Conservation (phyloP, 495 filamentous ascomycete genomes). For the Umbilicaria muhlenbergii region DNA sequence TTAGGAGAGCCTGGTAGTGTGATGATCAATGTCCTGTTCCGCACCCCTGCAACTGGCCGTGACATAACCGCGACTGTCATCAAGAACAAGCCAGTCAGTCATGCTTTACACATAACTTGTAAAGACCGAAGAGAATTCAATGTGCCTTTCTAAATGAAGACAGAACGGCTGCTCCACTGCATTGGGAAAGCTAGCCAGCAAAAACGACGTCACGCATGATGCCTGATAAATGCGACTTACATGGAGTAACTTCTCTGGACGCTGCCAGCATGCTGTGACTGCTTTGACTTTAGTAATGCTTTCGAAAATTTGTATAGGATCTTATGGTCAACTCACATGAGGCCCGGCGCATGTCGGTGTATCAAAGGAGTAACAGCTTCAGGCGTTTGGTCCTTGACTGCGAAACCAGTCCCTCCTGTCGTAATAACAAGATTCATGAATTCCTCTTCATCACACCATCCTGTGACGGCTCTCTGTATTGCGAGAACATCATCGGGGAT, state of each 20-base stretch:
- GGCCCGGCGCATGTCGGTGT: conserved; percentile 73
- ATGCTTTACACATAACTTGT: not conserved
- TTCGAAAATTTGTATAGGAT: too few species aligned
- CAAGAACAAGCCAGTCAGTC: conserved; percentile 6
- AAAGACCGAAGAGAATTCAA: not conserved
- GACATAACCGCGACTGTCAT: conserved; percentile 87
- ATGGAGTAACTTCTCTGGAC: conserved; percentile 76
- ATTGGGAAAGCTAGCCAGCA: conserved; percentile 2
- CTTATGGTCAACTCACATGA: conserved; percentile 44
- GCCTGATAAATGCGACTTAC: conserved; percentile 33
- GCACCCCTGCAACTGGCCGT: conserved; percentile 78
- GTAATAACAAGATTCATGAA: conserved; percentile 64
- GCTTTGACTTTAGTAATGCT: conserved; percentile 4
- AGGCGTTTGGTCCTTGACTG: conserved; percentile 73
- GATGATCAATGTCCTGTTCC: conserved; percentile 70
- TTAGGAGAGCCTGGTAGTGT: conserved; percentile 93
- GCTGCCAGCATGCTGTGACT: conserved; percentile 87
- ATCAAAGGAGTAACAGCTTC: conserved; percentile 76
- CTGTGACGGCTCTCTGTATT: conserved; percentile 55
- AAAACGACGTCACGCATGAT: conserved; percentile 6
- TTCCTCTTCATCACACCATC: conserved; percentile 42
- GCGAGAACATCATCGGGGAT: conserved; percentile 62
- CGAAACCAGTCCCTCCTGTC: conserved; percentile 90
- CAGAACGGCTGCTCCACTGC: not conserved
- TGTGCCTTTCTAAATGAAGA: not conserved